phyloP scores from a whole-genome alignment of 1,139 yeast genomes.

The Scheffersomyces quercinus region DNA sequence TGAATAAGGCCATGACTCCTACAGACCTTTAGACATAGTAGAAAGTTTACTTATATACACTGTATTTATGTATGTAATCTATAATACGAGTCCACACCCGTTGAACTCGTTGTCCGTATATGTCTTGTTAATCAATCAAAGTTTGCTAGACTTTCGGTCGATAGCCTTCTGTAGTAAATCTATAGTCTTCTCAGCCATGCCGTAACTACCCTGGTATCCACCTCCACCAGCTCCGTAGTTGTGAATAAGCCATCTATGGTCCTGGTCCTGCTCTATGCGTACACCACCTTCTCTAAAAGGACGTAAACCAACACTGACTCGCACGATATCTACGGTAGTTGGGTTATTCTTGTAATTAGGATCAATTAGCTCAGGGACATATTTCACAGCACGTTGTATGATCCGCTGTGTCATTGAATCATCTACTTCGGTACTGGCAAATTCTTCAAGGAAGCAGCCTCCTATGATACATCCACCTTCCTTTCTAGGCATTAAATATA shows the following conservation, averaged over 20 bases:
- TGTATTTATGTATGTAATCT: too few species aligned
- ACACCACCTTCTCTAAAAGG: slow-evolving; percentile 50
- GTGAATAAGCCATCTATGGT: slow-evolving; percentile 40
- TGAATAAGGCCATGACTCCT: too few species aligned
- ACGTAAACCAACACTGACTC: slow-evolving; percentile 48
- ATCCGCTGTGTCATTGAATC: slow-evolving; percentile 38
- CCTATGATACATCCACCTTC: slow-evolving; percentile 59
- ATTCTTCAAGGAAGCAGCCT: slow-evolving; percentile 40
- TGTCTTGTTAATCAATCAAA: too few species aligned
- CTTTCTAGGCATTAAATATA: slow-evolving; percentile 53
- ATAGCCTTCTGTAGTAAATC: slow-evolving; percentile 1
- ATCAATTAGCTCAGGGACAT: slow-evolving; percentile 44
- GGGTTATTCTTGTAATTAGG: slow-evolving; percentile 31
- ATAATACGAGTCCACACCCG: too few species aligned
- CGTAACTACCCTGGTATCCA: slow-evolving; percentile 50
- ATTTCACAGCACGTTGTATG: slow-evolving; percentile 38
- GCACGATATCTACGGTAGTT: slow-evolving; percentile 34
- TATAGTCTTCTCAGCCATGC: slow-evolving; percentile 38
- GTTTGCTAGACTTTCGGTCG: too few species aligned
- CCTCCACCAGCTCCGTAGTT: slow-evolving; percentile 51
- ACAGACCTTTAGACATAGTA: too few species aligned
- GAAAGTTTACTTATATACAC: too few species aligned
- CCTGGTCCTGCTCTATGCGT: slow-evolving; percentile 40
- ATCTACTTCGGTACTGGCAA: slow-evolving; percentile 29
- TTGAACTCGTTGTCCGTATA: too few species aligned